Base-by-base conservation (phyloP, 495 filamentous ascomycete species). In the Podospora appendiculata region DNA sequence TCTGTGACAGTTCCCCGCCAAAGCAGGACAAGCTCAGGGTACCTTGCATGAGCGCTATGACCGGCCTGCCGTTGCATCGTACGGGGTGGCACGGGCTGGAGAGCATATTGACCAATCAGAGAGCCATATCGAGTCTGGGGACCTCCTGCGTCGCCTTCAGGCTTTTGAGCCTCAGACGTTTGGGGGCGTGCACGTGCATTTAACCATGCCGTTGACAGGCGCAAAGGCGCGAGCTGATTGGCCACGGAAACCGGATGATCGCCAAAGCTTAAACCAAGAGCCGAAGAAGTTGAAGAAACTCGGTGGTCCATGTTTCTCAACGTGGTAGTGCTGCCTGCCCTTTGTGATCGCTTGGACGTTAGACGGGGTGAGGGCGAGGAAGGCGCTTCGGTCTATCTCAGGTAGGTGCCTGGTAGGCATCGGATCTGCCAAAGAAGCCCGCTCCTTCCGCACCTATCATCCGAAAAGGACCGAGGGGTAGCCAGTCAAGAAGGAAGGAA, bases 141-240 rank as follows among this genome's bases (percentile, higher is more conserved):
- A 7, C 13, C 45, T n/a, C 19, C 45, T 34, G 32, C 8, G 32
- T 25, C 25, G 25, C 25, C 25, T 25, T 58, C 49, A 49, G 45
- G 19, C 40, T 41, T 42, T 57, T 60, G 39, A 60, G 55, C 55
- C 55, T 63, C 60, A 54, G 52, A 43, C 50, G 46, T 46, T 33
- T 38, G 41, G 25, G 6, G 11, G 9, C 17, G 35, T 13, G 6
- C 12, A 16, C 35, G 16, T 49, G 14, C 45, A 19, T 49, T 57
- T 60, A 54, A 16, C 54, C 54, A 51, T n/a, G 13, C 33, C 25
- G 19, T 52, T 52, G 34, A 34, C 51, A 45, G 46, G 32, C 41
- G 38, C 45, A 18, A 17, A 14, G 32, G 18, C 8, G 10, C 17
- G 10, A 9, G 50, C 51, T 55, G 48, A 54, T 55, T 54, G 36